Base-by-base conservation (phyloP, 768 basidiomycete genomes). In the Rhodosporidiobolus sp. region DNA sequence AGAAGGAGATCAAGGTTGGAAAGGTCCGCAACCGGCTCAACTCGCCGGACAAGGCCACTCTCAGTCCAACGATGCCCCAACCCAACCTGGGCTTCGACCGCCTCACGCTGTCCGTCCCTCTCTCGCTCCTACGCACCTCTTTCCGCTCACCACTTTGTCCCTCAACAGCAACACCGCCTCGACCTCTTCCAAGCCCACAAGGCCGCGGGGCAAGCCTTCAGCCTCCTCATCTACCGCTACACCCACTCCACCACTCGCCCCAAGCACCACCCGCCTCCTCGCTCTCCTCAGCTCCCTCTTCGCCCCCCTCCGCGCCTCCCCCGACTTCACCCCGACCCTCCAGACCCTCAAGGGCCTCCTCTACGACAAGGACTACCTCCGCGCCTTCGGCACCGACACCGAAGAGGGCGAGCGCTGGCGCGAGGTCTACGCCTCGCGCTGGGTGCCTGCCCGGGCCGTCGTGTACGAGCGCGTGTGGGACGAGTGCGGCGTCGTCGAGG, bases 301-400 rank as follows among this genome's bases (percentile, higher is more conserved):
- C 24, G 28, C 54, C 17, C 62, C 62, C 24, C 48, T 61, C 22
- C 74, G 69, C 19, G 38, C 43, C 19, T 60, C 70, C 1, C 54
- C 67, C 28, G 38, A 48, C 11, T 75, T 69, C 56, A 55, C 67
- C 22, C 20, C 43, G 16, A 48, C 46, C 10, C 64, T 79, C 2
- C 78, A 79, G 50, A 64, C 60, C 28, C 67, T 79, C 56, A 79
- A 79, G 52, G 65, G 61, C 1, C 68, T 71, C n/a, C 67, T 79
- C 5, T 79, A 68, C 73, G 50, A 69, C 48, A 70, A 74, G 34
- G 69, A 77, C 22, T 79, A 79, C 69, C 60, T 65, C 34, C 38
- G 24, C 14, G 78, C 78, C 22, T 79, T 79, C 35, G 72, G 70
- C 14, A 72, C 66, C 22, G 56, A 58, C 43, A 30, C 49, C 12